Conservation (phyloP, 2,329 filamentous ascomycete genomes). For the Ciborinia camelliae region DNA sequence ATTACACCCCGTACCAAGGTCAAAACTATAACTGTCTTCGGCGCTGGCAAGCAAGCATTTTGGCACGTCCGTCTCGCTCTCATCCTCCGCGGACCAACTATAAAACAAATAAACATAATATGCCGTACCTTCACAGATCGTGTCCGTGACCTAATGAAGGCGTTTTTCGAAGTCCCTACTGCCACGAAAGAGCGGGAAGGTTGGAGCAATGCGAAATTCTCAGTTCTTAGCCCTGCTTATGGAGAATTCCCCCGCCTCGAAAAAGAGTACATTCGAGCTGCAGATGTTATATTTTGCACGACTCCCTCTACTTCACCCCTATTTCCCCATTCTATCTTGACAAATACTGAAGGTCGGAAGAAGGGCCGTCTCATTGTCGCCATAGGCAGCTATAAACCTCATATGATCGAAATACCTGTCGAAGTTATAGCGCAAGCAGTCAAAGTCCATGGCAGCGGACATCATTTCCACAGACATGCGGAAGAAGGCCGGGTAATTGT, state of each 20-base stretch:
- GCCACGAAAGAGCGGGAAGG: conserved; percentile 55
- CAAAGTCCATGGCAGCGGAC: conserved; percentile 49
- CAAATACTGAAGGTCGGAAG: conserved; percentile 63
- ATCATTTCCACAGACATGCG: conserved; percentile 65
- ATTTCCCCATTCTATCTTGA: conserved; percentile 72
- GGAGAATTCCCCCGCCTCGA: conserved; percentile 64
- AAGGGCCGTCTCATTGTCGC: conserved; percentile 71
- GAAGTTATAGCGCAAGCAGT: conserved; percentile 67
- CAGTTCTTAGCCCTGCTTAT: conserved; percentile 65
- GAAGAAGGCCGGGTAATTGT: conserved; percentile 63
- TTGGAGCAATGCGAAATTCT: conserved; percentile 65
- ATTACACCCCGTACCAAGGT: conserved; percentile 64
- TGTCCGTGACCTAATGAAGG: conserved; percentile 50
- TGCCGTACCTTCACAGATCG: conserved; percentile 66
- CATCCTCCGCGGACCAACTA: conserved; percentile 64
- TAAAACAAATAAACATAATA: conserved; percentile 78
- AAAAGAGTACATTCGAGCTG: conserved; percentile 65
- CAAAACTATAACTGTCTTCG: conserved; percentile 78
- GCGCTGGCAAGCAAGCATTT: conserved; percentile 84
- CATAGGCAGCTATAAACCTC: conserved; percentile 63
- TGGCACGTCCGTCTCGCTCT: conserved; percentile 89
- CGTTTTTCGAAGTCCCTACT: conserved; percentile 45
- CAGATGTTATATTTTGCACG: conserved; percentile 85
- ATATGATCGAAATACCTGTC: conserved; percentile 81
- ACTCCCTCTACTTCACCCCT: conserved; percentile 72